Base-by-base conservation (phyloP, 306 rosid species). In the Lagenaria siceraria region DNA sequence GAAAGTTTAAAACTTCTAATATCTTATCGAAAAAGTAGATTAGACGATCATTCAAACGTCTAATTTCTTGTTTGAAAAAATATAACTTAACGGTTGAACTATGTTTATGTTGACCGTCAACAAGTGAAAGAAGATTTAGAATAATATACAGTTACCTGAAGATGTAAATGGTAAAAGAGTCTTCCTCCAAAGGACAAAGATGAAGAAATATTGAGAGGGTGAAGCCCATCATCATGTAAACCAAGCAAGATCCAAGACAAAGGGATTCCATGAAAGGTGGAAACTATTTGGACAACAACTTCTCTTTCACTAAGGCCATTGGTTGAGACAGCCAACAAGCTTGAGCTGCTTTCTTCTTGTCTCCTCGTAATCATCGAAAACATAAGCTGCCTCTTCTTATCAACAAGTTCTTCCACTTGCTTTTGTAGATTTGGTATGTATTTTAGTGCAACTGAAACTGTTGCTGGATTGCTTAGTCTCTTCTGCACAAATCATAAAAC, bases 361-460 rank as follows among this genome's bases (percentile, higher is more conserved):
- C 75, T 77, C 64, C 79, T 80, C 79, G 81, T 49, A 22, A 78
- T 8, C 65, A 35, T 64, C 58, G 46, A 69, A 33, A 33, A 4
- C 13, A 90, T 75, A 14, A 89, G 85, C 72, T 80, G 91, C 54
- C 85, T 91, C 75, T 85, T 89, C 59, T 85, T 92, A 80, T 49
- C 75, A 1, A 55, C 64, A 29, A 90, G 84, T 36, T 62, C 89
- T 72, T 87, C 82, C 58, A 90, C 90, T 70, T 89, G 88, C 35
- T 83, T 75, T 18, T 87, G 88, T 10, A 92, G 82, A 78, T 89
- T 90, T 2, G 94, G 96, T 68, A 92, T 85, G 83, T 88, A 90
- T 8, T 83, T 87, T 24, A 90, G 35, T 4, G 83, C 95, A 8
- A 78, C 78, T 0, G 91, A 85, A 78, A 90, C 81, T 70, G 91